Conservation (phyloP, 1,284 basidiomycete species). For the Fomitopsis palustris region DNA sequence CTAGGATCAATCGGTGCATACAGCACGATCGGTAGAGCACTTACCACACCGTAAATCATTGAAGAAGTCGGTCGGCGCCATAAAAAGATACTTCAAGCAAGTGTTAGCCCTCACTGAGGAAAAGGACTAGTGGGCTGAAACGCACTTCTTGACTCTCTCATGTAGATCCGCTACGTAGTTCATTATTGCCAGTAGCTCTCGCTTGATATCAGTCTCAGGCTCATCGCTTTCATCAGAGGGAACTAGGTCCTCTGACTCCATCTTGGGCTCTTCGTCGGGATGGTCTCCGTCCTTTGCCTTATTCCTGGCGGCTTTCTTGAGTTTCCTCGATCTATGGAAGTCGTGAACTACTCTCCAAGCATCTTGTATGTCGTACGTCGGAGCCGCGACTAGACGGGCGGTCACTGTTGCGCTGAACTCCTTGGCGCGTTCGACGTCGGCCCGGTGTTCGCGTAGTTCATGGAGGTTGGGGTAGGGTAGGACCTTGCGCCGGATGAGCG, state of each 20-base stretch:
- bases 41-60: constrained; percentile 42
- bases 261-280: constrained; percentile 21
- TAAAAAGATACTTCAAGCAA: constrained; percentile 50
- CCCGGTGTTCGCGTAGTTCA: constrained; percentile 49
- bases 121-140: background rate
- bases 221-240: background rate
- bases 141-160: constrained; percentile 67
- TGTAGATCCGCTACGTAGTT: constrained; percentile 56
- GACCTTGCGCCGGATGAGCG: constrained; percentile 46
- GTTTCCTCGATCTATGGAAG: constrained; percentile 25
- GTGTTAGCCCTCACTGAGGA: background rate
- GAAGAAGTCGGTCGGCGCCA: constrained; percentile 58
- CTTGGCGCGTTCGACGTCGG: constrained; percentile 44
- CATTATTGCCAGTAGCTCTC: constrained; percentile 36
- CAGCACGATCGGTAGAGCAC: constrained; percentile 14
- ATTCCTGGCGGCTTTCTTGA: constrained; percentile 21
- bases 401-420: constrained; percentile 50
- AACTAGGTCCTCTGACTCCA: background rate
- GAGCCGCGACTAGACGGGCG: constrained; percentile 40
- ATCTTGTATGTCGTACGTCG: constrained; percentile 46
- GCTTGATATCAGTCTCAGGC: constrained; percentile 41
- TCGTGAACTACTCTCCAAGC: constrained; percentile 49
- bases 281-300: constrained; percentile 15
- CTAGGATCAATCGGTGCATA: constrained; percentile 1
- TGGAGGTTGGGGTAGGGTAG: constrained; percentile 51